Conservation (phyloP, 2,329 filamentous ascomycete genomes). For the Fusarium newnesense region DNA sequence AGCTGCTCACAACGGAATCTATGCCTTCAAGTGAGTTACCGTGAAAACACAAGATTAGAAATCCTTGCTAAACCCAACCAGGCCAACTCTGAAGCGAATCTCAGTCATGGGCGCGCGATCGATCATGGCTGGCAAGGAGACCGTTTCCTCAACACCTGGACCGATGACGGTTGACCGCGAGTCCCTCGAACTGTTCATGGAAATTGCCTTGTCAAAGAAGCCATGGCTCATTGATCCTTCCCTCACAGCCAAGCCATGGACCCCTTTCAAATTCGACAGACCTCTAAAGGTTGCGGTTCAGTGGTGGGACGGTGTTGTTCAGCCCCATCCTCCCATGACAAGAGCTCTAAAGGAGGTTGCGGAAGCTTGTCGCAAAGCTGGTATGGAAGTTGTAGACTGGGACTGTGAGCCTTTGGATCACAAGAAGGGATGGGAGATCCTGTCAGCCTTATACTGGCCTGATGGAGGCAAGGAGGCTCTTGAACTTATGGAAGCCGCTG, state of each 20-base stretch:
- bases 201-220: conserved; percentile 44
- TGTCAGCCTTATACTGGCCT: conserved; percentile 61
- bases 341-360: conserved; percentile 66
- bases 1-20: conserved; percentile 49
- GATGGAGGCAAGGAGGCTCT: conserved; percentile 68
- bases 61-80: conserved; percentile 3
- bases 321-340: conserved; percentile 67
- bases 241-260: conserved; percentile 49
- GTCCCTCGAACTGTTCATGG: conserved; percentile 50
- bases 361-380: conserved; percentile 57
- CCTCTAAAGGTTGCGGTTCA: conserved; percentile 70
- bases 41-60: fast-evolving
- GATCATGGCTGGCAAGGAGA: conserved; percentile 50
- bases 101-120: conserved; percentile 41
- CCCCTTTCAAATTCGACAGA: conserved; percentile 44
- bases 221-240: conserved; percentile 50
- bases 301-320: conserved; percentile 68
- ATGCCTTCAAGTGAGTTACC: conserved; percentile 47
- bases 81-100: conserved; percentile 48
- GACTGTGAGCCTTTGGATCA: conserved; percentile 64
- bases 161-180: conserved; percentile 51
- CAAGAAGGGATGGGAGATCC: conserved; percentile 59
- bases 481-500: conserved; percentile 60
- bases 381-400: conserved; percentile 65
- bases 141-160: conserved; percentile 46